Evolutionary conservation across 768 basidiomycete species (phyloP).

Genomic region (Mycena belliarum): DNA sequence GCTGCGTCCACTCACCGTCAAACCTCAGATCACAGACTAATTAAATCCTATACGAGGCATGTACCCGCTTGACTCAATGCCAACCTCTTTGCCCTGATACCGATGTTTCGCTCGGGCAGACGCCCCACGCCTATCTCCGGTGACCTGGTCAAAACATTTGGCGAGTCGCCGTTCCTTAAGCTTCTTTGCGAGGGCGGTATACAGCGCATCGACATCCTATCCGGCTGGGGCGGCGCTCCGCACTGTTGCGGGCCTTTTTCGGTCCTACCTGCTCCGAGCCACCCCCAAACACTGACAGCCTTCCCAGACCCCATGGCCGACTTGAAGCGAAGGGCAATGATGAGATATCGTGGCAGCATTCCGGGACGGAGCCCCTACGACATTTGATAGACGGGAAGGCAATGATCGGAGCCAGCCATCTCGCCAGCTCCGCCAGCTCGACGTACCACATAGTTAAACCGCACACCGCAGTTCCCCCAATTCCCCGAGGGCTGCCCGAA

Average conservation of each 20-base stretch:
- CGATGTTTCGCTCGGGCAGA: too few species aligned
- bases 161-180: slow-evolving; percentile 8
- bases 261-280: not conserved
- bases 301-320: slow-evolving; percentile 17
- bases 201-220: not conserved
- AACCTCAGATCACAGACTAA: too few species aligned
- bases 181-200: slow-evolving; percentile 12
- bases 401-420: slow-evolving; percentile 18
- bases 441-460: slow-evolving; percentile 7
- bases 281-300: slow-evolving; percentile 9
- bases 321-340: slow-evolving; percentile 14
- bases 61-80: too few species aligned
- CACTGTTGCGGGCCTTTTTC: slow-evolving; percentile 11
- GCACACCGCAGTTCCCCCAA: too few species aligned
- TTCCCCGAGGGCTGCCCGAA: slow-evolving; percentile 34
- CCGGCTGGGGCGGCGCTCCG: slow-evolving; percentile 16
- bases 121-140: too few species aligned
- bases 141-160: too few species aligned
- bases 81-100: too few species aligned
- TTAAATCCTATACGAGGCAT: too few species aligned
- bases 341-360: slow-evolving; percentile 23
- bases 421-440: slow-evolving; percentile 12
- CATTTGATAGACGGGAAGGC: slow-evolving; percentile 20
- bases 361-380: slow-evolving; percentile 19
- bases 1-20: too few species aligned